Evolutionary conservation across 495 filamentous ascomycete species (phyloP), one percentile per base, ranked within the genome.

Genomic region (Letharia lupina): DNA sequence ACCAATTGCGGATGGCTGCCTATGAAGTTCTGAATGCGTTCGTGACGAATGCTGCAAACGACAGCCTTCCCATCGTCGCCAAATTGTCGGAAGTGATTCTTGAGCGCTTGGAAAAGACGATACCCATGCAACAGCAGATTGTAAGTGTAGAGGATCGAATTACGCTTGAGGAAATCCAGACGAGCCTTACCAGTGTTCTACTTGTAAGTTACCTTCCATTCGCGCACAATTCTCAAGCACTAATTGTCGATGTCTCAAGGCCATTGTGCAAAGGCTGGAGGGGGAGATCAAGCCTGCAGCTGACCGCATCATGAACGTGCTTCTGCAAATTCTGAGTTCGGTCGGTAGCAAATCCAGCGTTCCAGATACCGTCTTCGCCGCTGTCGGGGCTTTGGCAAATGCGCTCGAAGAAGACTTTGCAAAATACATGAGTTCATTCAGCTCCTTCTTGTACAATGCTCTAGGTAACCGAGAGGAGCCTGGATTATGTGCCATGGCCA

Each of bases 21-120:
- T 98, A 98, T 70, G 94, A 98, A 75, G 94, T 98, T 52, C 83
- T 98, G 44, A 96, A 93, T 77, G 86, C 90, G 0, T 98, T 97
- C 71, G 90, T 98, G 60, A 86, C 87, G 64, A 94, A 91, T 74
- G 83, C 93, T 68, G 95, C 93, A 23, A 88, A 88, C 63, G 91
- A 96, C 70, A 94, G 87, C 76, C 81, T 98, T 62, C 77, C 80
- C 18, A 83, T 90, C 70, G 85, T 98, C 72, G 94, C 89, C 11
- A 86, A 80, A 23, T 82, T 98, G 45, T 93, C 88, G 10, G 86
- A 89, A 59, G 86, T 96, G 31, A 87, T 96, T 67, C 82, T 98
- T 67, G 86, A 93, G 75, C 90, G 94, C 50, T 80, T 98, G 37
- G 89, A 96, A 76, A 88, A 92, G 71, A 97, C 95, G 1, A 81